Evolutionary conservation across 257 asterid genomes (phyloP).

Genomic region (Gentiana straminea): DNA sequence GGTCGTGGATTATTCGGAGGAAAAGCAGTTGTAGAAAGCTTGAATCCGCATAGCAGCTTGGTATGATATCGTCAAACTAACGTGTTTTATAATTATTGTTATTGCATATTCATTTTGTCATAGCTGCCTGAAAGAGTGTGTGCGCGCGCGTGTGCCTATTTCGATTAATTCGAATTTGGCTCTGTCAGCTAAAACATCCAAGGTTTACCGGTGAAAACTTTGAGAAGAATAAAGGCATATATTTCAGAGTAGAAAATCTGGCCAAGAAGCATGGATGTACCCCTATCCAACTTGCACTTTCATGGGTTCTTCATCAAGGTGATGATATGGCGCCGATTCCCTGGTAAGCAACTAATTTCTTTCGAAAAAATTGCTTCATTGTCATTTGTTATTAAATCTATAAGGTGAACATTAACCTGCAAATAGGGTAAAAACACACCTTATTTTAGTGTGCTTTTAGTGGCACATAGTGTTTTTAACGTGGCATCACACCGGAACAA

Average conservation of each 20-base stretch:
- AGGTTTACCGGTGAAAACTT: conserved; percentile 54
- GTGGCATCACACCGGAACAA: too few relatives aligned
- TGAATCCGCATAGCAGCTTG: conserved; percentile 31
- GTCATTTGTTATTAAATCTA: too few relatives aligned
- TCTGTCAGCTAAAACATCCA: conserved; percentile 29
- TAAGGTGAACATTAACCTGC: too few relatives aligned
- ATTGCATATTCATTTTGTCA: too few relatives aligned
- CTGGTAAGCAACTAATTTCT: conserved; percentile 27
- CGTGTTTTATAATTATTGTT: background rate
- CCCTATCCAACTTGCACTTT: conserved; percentile 53
- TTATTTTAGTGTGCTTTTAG: too few relatives aligned
- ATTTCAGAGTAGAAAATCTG: conserved; percentile 31
- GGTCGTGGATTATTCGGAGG: conserved; percentile 53
- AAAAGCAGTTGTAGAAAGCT: conserved; percentile 35
- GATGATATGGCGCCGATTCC: conserved; percentile 54
- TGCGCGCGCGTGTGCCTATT: too few relatives aligned
- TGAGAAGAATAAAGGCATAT: conserved; percentile 49
- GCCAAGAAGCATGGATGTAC: conserved; percentile 43
- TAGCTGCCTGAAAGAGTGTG: too few relatives aligned
- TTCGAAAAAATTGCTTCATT: background rate
- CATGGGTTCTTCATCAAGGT: conserved; percentile 61
- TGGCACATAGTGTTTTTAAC: too few relatives aligned
- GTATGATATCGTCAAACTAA: conserved; percentile 10
- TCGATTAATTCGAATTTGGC: background rate
- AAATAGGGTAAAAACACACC: too few relatives aligned